A percentile compares a stretch with the other conserved stretches of the same genome.
These are phyloP conservation scores for Jaminaea rosea DNA, from an alignment of 1,284 basidiomycete genomes.

Conservation along the genomic window DNA sequence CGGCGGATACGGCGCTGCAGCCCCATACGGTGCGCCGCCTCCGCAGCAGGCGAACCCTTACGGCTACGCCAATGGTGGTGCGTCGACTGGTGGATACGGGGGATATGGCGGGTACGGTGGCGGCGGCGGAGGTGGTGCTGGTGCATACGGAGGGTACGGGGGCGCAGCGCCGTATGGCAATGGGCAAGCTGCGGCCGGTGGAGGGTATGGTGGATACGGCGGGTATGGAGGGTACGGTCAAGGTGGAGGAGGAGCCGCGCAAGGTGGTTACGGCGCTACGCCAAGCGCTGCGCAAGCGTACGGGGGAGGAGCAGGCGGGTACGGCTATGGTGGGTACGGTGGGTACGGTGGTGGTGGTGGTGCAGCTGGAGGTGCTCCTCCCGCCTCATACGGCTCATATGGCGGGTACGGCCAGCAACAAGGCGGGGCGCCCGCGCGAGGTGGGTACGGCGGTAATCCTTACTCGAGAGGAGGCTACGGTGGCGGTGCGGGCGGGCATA, in stretches of 20 bases:
- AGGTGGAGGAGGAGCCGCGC: not conserved
- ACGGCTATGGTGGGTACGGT: constrained; percentile 1
- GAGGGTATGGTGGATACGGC: constrained; percentile 15
- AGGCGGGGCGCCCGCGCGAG: not conserved
- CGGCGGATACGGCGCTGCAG: constrained; percentile 8
- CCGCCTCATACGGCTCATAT: constrained; percentile 13
- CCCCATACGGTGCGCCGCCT: constrained; percentile 3
- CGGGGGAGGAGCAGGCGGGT: not conserved
- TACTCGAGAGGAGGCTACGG: not conserved
- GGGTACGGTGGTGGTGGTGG: not conserved
- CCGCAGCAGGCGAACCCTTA: constrained; percentile 5
- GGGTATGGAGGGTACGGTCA: constrained; percentile 5
- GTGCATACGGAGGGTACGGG: constrained; percentile 19
- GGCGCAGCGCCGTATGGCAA: constrained; percentile 2
- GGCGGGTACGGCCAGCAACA: not conserved
- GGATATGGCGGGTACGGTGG: constrained; percentile 17
- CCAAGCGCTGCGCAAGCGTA: not conserved
- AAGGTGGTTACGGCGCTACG: not conserved
- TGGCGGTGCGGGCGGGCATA: not conserved
- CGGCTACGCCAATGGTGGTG: constrained; percentile 7
- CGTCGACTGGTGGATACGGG: not conserved
- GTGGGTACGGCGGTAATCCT: not conserved
- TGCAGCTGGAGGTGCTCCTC: constrained; percentile 7
- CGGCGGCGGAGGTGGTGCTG: constrained; percentile 8
- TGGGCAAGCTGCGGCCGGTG: constrained; percentile 5